Conservation (phyloP, 805 yeast genomes). For the Lachancea nothofagi region DNA sequence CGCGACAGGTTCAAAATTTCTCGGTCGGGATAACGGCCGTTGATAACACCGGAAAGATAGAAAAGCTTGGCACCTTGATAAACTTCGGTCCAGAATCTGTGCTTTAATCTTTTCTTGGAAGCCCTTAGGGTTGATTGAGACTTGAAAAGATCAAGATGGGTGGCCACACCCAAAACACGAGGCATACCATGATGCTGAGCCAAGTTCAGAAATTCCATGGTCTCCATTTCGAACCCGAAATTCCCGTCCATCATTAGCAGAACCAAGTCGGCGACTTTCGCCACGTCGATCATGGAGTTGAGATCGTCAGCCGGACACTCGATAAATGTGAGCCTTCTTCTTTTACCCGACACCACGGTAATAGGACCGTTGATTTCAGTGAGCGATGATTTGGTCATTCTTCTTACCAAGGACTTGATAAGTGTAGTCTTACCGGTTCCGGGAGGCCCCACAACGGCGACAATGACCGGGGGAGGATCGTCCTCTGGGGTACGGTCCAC, state of each 20-base stretch:
- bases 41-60: conserved; percentile 89
- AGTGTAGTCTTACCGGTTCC: conserved; percentile 97
- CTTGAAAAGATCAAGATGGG: conserved; percentile 91
- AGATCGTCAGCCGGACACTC: conserved; percentile 85
- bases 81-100: conserved; percentile 98
- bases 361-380: conserved; percentile 91
- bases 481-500: conserved; percentile 95
- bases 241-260: conserved; percentile 89
- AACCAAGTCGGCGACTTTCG: conserved; percentile 91
- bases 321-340: conserved; percentile 84
- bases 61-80: conserved; percentile 96
- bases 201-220: conserved; percentile 94
- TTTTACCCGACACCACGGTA: conserved; percentile 92
- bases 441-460: conserved; percentile 97
- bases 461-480: conserved; percentile 93
- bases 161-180: conserved; percentile 87
- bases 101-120: conserved; percentile 84
- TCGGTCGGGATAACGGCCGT: conserved; percentile 96
- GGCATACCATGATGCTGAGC: conserved; percentile 99
- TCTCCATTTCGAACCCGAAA: conserved; percentile 98
- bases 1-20: conserved; percentile 88
- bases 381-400: conserved; percentile 81
- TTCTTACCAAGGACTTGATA: conserved; percentile 78
- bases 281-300: conserved; percentile 93
- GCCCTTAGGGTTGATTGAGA: conserved; percentile 84